Base-by-base conservation (phyloP, 306 rosid genomes). In the Adenanthera pavonina region DNA sequence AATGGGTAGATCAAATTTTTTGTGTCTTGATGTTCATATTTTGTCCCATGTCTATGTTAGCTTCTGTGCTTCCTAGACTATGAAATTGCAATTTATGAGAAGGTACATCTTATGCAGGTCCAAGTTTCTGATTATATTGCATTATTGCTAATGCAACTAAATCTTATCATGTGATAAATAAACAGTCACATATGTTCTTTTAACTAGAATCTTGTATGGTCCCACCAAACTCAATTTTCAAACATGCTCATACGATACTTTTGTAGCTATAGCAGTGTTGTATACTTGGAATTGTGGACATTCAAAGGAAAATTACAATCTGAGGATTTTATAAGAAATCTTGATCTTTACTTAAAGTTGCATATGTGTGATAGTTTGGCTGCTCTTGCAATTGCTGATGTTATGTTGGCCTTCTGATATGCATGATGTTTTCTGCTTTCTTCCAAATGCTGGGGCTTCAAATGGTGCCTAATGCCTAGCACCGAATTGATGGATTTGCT, bases 401-500 rank as follows among this genome's bases (percentile, higher is more conserved):
- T 15, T 38, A 36, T 66, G 14, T 66, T 69, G 8, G 35, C 7
- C 15, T 30, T 57, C 6, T 2, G 15, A 7, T 20, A n/a, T 59
- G 36, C 20, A 68, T 68, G 30, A 43, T 3, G 8, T 41, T 68
- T 20, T 9, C 17, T 46, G 33, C 53, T 1, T 41, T 68, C 35
- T 68, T 43, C 13, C 35, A 19, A 7, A 44, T 9, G 54, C 19
- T 69, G n/a, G 56, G n/a, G 8, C n/a, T 69, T 69, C 62, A 19
- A 15, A 34, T 41, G 36, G 14, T 30, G 7, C 34, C 25, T 52
- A 69, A 6, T 30, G 7, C 34, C 25, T 52, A 76, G 17, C 67
- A 48, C 16, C 19, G 59, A 79, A 25, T 70, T 52, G 36, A 33
- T 80, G 15, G 77, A 78, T 69, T 77, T 44, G 65, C 67, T 57